phyloP scores from a whole-genome alignment of 164 flowering plant species.

The Tetrastigma voinierianum region DNA sequence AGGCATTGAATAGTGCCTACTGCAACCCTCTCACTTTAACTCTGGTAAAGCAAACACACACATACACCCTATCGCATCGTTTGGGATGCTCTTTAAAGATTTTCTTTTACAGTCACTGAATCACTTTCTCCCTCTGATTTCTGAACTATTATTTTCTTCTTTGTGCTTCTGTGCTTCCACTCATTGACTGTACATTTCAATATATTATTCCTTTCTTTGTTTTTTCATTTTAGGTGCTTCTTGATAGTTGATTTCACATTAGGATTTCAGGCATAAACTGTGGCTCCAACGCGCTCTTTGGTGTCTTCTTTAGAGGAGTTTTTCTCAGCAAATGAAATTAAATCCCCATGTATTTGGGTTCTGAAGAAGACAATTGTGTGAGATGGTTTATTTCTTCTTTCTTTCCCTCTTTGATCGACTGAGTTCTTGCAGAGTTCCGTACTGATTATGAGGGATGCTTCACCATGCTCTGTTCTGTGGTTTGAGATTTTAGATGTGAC shows the following conservation, averaged over 20 bases:
- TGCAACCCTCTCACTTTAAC: neutral
- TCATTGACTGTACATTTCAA: slow-evolving; percentile 11
- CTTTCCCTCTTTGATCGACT: neutral
- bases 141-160: neutral
- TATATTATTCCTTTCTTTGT: neutral
- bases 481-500: neutral
- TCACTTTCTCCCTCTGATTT: slow-evolving; percentile 1
- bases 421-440: neutral
- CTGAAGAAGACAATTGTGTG: neutral
- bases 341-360: slow-evolving; percentile 1
- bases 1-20: slow-evolving; percentile 2
- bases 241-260: slow-evolving; percentile 2
- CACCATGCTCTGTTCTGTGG: slow-evolving; percentile 3
- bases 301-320: neutral
- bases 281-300: neutral
- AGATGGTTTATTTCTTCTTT: neutral
- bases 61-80: slow-evolving; percentile 10
- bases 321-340: slow-evolving; percentile 10
- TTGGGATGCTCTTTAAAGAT: slow-evolving; percentile 8
- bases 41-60: slow-evolving; percentile 15
- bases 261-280: neutral
- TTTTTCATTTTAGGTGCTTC: neutral
- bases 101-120: neutral
- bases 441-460: slow-evolving; percentile 1
- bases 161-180: neutral